phyloP scores from a whole-genome alignment of 805 yeast species.

The Ogataea nonfermentans region DNA sequence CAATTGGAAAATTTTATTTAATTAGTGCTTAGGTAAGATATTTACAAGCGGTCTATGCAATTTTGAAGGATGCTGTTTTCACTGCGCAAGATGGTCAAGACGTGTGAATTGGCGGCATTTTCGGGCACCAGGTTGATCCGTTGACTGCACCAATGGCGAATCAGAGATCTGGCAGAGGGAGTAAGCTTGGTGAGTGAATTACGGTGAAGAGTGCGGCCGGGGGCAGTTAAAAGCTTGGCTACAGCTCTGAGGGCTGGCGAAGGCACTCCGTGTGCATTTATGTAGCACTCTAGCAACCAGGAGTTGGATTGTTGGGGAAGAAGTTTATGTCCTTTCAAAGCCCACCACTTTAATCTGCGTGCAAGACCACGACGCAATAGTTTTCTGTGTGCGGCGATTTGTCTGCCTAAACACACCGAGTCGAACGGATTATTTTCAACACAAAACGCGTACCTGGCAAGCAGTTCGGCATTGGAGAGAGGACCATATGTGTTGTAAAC shows the following conservation, averaged over 20 bases:
- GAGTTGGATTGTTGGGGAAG: slow-evolving; percentile 28
- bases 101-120: background rate
- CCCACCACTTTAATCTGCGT: slow-evolving; percentile 7
- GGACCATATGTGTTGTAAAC: slow-evolving; percentile 84
- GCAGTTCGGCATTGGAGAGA: slow-evolving; percentile 58
- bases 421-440: slow-evolving; percentile 54
- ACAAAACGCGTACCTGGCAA: slow-evolving; percentile 80
- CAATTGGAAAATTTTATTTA: slow-evolving; percentile 18
- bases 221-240: slow-evolving; percentile 33
- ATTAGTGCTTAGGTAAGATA: background rate
- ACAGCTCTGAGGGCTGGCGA: slow-evolving; percentile 45
- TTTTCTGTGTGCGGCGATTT: slow-evolving; percentile 27
- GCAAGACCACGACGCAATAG: slow-evolving; percentile 7
- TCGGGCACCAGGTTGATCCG: slow-evolving; percentile 1
- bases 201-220: slow-evolving; percentile 2
- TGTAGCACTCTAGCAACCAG: slow-evolving; percentile 30
- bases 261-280: slow-evolving; percentile 48
- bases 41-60: slow-evolving; percentile 4
- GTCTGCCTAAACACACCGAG: slow-evolving; percentile 54
- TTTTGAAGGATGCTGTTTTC: slow-evolving; percentile 3
- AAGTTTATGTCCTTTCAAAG: background rate
- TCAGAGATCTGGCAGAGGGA: slow-evolving; percentile 7
- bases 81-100: slow-evolving; percentile 1
- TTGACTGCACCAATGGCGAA: slow-evolving; percentile 11
- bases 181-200: slow-evolving; percentile 1